These are phyloP conservation scores for Tilletia caries DNA, from an alignment of 1,284 basidiomycete genomes.

Conservation along the genomic window DNA sequence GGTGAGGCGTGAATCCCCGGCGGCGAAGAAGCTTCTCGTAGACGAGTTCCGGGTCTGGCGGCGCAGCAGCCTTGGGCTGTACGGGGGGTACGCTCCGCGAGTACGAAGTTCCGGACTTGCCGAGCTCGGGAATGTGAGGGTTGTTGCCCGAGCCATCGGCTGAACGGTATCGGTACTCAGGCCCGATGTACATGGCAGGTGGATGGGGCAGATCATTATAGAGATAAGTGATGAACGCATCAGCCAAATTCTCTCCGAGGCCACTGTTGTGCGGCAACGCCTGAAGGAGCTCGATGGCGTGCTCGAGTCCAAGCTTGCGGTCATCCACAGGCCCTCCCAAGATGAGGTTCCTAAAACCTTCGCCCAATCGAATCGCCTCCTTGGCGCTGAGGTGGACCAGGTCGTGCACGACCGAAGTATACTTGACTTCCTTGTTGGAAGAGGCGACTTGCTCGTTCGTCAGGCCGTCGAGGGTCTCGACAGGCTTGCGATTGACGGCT, in stretches of 20 bases:
- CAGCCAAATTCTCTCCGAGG: slow-evolving; percentile 11
- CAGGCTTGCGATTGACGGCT: slow-evolving; percentile 21
- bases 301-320: slow-evolving; percentile 39
- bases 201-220: slow-evolving; percentile 68
- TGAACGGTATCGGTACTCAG: slow-evolving; percentile 35
- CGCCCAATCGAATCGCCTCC: slow-evolving; percentile 16
- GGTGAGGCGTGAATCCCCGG: slow-evolving; percentile 24
- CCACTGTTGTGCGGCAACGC: slow-evolving; percentile 29
- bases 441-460: slow-evolving; percentile 18
- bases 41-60: slow-evolving; percentile 25
- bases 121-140: slow-evolving; percentile 66
- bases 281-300: slow-evolving; percentile 32
- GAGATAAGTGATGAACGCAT: slow-evolving; percentile 31
- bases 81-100: slow-evolving; percentile 68
- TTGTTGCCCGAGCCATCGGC: slow-evolving; percentile 64
- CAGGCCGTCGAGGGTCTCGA: slow-evolving; percentile 18
- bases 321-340: slow-evolving; percentile 30
- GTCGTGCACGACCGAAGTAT: slow-evolving; percentile 20
- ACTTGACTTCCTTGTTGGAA: slow-evolving; percentile 11
- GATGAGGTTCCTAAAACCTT: slow-evolving; percentile 18
- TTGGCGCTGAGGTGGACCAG: slow-evolving; percentile 18
- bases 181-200: slow-evolving; percentile 65
- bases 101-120: slow-evolving; percentile 71
- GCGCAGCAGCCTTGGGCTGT: slow-evolving; percentile 16
- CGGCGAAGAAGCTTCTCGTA: slow-evolving; percentile 19